phyloP scores from a whole-genome alignment of 257 asterid genomes.

The Nicotiana otophora region DNA sequence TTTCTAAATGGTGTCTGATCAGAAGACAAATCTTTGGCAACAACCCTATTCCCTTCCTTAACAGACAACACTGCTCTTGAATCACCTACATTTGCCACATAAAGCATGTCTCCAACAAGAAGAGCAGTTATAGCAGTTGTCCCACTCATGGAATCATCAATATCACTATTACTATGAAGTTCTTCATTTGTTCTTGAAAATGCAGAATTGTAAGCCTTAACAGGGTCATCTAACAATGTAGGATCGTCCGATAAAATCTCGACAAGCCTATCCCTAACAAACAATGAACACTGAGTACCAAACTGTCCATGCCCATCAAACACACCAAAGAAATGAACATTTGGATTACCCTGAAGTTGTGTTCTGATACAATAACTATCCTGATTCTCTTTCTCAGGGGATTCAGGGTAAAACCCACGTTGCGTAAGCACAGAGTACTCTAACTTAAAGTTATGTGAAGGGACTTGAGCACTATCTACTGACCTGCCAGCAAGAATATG shows the following conservation, averaged over 20 bases:
- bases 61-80: constrained; percentile 83
- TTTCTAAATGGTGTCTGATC: constrained; percentile 93
- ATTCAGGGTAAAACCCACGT: constrained; percentile 83
- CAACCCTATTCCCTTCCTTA: constrained; percentile 56
- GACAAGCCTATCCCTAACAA: constrained; percentile 72
- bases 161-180: constrained; percentile 50
- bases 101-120: constrained; percentile 61
- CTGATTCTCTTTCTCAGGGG: constrained; percentile 84
- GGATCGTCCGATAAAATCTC: constrained; percentile 52
- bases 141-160: constrained; percentile 97
- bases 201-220: constrained; percentile 67
- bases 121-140: constrained; percentile 88
- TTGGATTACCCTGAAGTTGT: constrained; percentile 61
- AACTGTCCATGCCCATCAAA: constrained; percentile 87
- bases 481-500: constrained; percentile 35
- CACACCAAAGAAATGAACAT: constrained; percentile 95
- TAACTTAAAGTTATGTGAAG: constrained; percentile 61
- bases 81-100: constrained; percentile 93
- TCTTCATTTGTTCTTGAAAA: constrained; percentile 66
- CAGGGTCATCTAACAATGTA: constrained; percentile 71
- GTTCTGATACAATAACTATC: constrained; percentile 72
- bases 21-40: constrained; percentile 69
- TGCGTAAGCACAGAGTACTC: constrained; percentile 65
- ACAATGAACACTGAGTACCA: constrained; percentile 76
- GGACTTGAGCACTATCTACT: constrained; percentile 63